A percentile compares a stretch with the other conserved stretches of the same genome.
phyloP scores from a whole-genome alignment of 768 basidiomycete genomes.

The Cystobasidiopsis lactophilus region DNA sequence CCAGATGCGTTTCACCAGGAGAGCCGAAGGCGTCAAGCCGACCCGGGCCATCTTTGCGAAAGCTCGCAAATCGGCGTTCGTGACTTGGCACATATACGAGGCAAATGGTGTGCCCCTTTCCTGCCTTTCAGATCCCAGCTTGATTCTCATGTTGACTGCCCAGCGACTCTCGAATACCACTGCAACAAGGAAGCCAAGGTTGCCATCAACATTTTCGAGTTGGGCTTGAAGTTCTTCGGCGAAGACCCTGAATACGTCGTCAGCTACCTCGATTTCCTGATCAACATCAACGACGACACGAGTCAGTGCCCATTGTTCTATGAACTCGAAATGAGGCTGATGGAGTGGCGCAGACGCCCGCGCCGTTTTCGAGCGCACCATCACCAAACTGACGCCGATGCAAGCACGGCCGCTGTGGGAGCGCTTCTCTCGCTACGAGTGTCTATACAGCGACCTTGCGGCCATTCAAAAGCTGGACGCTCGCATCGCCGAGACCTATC shows the following conservation, averaged over 20 bases:
- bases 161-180: slow-evolving; percentile 89
- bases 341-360: slow-evolving; percentile 48
- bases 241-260: slow-evolving; percentile 53
- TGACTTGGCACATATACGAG: slow-evolving; percentile 78
- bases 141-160: background rate
- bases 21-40: slow-evolving; percentile 65
- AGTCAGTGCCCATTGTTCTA: slow-evolving; percentile 35
- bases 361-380: slow-evolving; percentile 78
- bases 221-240: slow-evolving; percentile 61
- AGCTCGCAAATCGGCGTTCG: slow-evolving; percentile 39
- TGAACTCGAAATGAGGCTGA: background rate
- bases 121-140: slow-evolving; percentile 4
- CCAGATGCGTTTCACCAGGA: slow-evolving; percentile 77
- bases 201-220: slow-evolving; percentile 78
- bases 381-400: slow-evolving; percentile 47
- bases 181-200: slow-evolving; percentile 53
- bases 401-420: slow-evolving; percentile 78
- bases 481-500: slow-evolving; percentile 67
- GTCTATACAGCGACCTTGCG: slow-evolving; percentile 77
- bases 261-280: slow-evolving; percentile 74
- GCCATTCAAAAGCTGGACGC: slow-evolving; percentile 72
- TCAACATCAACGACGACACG: slow-evolving; percentile 82
- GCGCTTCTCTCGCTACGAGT: slow-evolving; percentile 85
- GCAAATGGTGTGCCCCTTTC: slow-evolving; percentile 44
- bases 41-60: slow-evolving; percentile 56